Conservation (phyloP, 1,139 yeast species). For the Blastobotrys capitulatus region DNA sequence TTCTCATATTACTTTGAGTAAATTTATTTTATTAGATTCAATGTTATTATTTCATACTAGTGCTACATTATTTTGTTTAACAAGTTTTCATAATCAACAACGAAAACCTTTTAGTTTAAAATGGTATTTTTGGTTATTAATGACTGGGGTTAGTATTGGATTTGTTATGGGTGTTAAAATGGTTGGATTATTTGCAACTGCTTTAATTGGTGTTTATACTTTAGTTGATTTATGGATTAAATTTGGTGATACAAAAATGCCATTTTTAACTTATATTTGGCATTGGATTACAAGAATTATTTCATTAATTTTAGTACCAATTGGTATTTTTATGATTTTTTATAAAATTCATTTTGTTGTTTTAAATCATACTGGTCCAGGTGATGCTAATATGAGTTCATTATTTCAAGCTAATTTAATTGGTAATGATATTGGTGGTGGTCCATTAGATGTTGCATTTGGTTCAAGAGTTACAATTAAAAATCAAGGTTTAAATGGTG, state of each 20-base stretch:
- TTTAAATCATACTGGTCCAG: conserved; percentile 80
- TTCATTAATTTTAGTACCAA: conserved; percentile 69
- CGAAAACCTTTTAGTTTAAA: conserved; percentile 57
- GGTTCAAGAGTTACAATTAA: conserved; percentile 78
- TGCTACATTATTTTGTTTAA: conserved; percentile 70
- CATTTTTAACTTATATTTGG: conserved; percentile 40
- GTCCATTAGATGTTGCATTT: conserved; percentile 82
- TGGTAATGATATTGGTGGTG: conserved; percentile 75
- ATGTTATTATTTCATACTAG: conserved; percentile 91
- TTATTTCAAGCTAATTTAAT: conserved; percentile 88
- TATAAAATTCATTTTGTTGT: conserved; percentile 78
- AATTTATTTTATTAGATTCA: conserved; percentile 91
- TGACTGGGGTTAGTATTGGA: conserved; percentile 81
- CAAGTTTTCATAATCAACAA: conserved; percentile 74
- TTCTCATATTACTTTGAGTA: conserved; percentile 83
- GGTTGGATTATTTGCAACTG: conserved; percentile 90
- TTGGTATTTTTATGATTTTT: conserved; percentile 56
- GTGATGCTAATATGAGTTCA: conserved; percentile 96
- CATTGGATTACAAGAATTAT: conserved; percentile 75
- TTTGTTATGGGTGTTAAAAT: conserved; percentile 84
- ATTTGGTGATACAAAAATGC: conserved; percentile 45
- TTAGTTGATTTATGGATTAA: conserved; percentile 66
- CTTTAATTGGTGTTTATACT: conserved; percentile 80
- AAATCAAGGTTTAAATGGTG: conserved; percentile 89
- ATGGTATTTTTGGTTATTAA: conserved; percentile 91